Conservation (phyloP, 2,329 filamentous ascomycete genomes). For the Amauroascus niger region DNA sequence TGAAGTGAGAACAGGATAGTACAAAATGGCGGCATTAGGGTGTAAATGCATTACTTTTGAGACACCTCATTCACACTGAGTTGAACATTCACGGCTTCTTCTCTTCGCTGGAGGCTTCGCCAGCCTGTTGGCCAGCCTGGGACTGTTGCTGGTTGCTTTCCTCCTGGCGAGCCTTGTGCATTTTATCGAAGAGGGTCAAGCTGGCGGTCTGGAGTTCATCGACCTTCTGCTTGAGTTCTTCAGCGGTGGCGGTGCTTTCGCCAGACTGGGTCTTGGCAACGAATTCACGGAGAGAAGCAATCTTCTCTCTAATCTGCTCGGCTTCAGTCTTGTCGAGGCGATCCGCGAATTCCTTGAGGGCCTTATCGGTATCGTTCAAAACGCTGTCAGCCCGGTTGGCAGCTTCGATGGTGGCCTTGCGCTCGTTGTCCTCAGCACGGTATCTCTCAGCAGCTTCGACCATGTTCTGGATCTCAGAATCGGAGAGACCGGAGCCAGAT, state of each 20-base stretch:
- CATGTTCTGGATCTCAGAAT: conserved; percentile 93
- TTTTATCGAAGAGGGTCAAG: conserved; percentile 98
- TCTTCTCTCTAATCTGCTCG: conserved; percentile 90
- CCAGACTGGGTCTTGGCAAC: conserved; percentile 91
- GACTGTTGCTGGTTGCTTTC: conserved; percentile 47
- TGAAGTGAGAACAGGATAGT: conserved; percentile 15
- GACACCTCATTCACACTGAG: neutral
- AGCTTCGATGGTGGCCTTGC: conserved; percentile 87
- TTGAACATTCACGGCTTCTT: conserved; percentile 53
- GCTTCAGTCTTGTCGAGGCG: conserved; percentile 95
- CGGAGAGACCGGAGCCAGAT: conserved; percentile 91
- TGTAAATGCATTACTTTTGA: conserved; percentile 5
- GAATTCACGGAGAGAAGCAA: conserved; percentile 71
- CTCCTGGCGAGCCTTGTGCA: conserved; percentile 89
- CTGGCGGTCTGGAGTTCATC: conserved; percentile 94
- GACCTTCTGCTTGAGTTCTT: conserved; percentile 96
- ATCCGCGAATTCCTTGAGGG: conserved; percentile 91
- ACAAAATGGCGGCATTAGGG: conserved; percentile 9
- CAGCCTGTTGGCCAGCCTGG: conserved; percentile 44
- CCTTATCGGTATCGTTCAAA: conserved; percentile 96
- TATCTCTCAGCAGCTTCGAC: conserved; percentile 97
- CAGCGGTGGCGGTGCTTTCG: conserved; percentile 73
- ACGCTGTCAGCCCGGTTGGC: conserved; percentile 97
- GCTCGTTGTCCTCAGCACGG: conserved; percentile 88
- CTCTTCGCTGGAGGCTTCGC: conserved; percentile 48